Percentiles rank a stretch among this genome's conserved stretches.
Evolutionary conservation across 495 filamentous ascomycete species (phyloP).

Genomic region (Xylaria bambusicola): DNA sequence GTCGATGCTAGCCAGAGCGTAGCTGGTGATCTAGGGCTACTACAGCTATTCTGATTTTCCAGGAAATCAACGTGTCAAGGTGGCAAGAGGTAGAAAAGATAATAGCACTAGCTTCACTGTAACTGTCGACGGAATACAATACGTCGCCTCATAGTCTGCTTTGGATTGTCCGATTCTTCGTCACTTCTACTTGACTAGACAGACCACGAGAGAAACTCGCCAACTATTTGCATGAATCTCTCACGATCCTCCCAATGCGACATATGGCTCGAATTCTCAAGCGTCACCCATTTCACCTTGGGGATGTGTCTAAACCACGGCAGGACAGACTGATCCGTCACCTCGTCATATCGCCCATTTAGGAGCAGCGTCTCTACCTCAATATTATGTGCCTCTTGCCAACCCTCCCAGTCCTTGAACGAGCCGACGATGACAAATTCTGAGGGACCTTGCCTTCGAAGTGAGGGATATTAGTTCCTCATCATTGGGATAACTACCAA

Average conservation of each 20-base stretch:
- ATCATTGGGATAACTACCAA: no score
- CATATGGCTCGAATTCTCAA: conserved; percentile 50
- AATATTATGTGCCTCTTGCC: conserved; percentile 42
- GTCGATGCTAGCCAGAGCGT: no score
- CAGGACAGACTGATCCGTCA: conserved; percentile 40
- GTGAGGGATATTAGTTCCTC: conserved; percentile 10
- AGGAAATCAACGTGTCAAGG: no score
- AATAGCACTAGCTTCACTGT: no score
- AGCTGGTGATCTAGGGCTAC: no score
- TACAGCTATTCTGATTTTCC: no score
- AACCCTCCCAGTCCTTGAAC: conserved; percentile 47
- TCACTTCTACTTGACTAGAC: no score
- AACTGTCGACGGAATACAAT: no score
- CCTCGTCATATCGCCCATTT: conserved; percentile 55
- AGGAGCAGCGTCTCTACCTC: conserved; percentile 46
- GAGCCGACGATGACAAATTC: conserved; percentile 49
- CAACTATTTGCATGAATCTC: conserved; percentile 32
- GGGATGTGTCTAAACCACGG: conserved; percentile 48
- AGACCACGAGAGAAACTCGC: conserved; percentile 22
- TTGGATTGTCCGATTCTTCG: no score
- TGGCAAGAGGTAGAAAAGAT: no score
- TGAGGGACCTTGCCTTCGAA: conserved; percentile 47
- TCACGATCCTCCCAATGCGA: conserved; percentile 49
- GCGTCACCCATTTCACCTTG: conserved; percentile 49
- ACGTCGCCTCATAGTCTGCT: no score